These are phyloP conservation scores for Pichia kluyveri DNA, from an alignment of 805 yeast species.

Conservation along the genomic window DNA sequence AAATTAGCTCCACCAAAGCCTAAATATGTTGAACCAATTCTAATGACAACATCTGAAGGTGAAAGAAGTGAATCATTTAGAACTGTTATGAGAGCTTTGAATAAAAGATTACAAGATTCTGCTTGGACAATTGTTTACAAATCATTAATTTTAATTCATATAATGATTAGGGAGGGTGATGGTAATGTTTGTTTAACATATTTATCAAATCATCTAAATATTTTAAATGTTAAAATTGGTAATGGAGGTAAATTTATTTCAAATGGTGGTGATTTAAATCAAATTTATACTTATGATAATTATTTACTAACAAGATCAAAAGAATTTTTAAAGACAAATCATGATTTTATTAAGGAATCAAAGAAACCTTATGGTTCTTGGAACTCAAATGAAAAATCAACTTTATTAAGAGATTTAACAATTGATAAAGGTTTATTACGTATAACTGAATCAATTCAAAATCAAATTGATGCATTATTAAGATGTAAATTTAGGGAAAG, in stretches of 20 bases:
- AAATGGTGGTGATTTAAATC: constrained; percentile 41
- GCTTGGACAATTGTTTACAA: constrained; percentile 93
- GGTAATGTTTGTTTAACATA: constrained; percentile 63
- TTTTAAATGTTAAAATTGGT: constrained; percentile 40
- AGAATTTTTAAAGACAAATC: constrained; percentile 53
- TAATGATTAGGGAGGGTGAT: constrained; percentile 90
- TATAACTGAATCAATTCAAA: constrained; percentile 78
- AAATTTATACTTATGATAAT: constrained; percentile 56
- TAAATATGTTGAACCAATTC: constrained; percentile 89
- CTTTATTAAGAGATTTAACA: constrained; percentile 53
- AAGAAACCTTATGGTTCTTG: constrained; percentile 21
- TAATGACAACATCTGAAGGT: constrained; percentile 54
- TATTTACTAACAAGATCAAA: constrained; percentile 62
- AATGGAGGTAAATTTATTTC: constrained; percentile 22
- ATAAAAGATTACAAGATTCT: constrained; percentile 56
- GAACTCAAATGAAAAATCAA: constrained; percentile 37
- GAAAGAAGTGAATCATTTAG: constrained; percentile 45
- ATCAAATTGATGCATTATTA: constrained; percentile 68
- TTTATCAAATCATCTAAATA: constrained; percentile 48
- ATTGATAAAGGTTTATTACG: constrained; percentile 76
- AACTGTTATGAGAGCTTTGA: constrained; percentile 59
- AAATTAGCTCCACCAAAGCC: constrained; percentile 96
- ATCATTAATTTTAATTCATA: constrained; percentile 73
- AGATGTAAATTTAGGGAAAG: constrained; percentile 67
- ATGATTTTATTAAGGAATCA: constrained; percentile 76